phyloP scores from a whole-genome alignment of 2,329 filamentous ascomycete species.

The Xylaria sp. region DNA sequence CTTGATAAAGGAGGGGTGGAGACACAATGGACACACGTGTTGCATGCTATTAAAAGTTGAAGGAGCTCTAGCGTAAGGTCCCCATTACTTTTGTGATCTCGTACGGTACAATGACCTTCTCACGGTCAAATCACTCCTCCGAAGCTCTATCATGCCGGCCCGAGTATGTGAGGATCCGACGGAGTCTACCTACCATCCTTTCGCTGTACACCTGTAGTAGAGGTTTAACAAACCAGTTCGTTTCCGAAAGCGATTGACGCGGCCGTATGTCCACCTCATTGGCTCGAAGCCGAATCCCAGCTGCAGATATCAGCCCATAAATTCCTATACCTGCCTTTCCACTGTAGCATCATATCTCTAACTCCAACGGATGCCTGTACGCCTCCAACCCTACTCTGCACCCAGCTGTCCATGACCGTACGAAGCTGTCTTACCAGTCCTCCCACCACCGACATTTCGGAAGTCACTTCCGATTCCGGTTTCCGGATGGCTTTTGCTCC shows the following conservation, averaged over 20 bases:
- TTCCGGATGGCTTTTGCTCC: background rate
- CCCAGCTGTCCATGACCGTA: constrained; percentile 26
- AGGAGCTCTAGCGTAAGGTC: no score
- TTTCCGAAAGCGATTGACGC: constrained; percentile 50
- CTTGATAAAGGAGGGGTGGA: no score
- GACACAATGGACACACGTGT: no score
- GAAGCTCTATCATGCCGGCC: no score
- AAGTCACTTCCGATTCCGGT: constrained; percentile 5
- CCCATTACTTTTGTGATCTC: no score
- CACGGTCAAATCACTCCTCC: no score
- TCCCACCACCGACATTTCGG: background rate
- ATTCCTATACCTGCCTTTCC: constrained; percentile 19
- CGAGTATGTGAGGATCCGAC: constrained; percentile 56
- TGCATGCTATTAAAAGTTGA: no score
- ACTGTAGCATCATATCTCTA: constrained; percentile 18
- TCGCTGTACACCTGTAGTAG: no score
- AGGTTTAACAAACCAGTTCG: no score
- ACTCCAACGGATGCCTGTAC: constrained; percentile 4
- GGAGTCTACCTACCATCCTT: no score
- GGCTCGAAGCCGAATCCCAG: constrained; percentile 17
- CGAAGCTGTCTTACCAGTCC: constrained; percentile 16
- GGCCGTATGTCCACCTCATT: constrained; percentile 48
- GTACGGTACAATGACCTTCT: no score
- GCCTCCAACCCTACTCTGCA: background rate
- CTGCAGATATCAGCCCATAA: constrained; percentile 31